A percentile compares a stretch with the other conserved stretches of the same genome.
Evolutionary conservation across 768 basidiomycete species (phyloP).

Genomic region (Mycena maculata): DNA sequence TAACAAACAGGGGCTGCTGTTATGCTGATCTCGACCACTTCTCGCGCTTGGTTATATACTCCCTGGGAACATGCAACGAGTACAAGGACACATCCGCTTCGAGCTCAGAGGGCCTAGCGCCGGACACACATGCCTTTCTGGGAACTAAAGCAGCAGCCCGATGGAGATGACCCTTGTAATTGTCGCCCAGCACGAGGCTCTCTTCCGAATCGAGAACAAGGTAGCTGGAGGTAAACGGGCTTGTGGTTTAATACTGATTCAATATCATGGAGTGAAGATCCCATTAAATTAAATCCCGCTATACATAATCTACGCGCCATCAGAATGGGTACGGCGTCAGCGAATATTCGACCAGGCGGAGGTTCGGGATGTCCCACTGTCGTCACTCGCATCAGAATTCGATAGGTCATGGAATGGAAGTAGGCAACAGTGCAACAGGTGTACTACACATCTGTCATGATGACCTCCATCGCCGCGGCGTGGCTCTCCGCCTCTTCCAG

Average conservation of each 20-base stretch:
- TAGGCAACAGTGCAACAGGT: neutral
- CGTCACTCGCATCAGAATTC: neutral
- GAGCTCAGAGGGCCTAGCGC: neutral
- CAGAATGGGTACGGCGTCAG: constrained; percentile 20
- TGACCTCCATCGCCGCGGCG: constrained; percentile 13
- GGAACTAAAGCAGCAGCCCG: neutral
- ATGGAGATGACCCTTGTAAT: constrained; percentile 26
- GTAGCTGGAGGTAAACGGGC: constrained; percentile 8
- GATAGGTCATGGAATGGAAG: no score
- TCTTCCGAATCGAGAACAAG: constrained; percentile 19
- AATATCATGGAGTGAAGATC: neutral
- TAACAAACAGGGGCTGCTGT: constrained; percentile 19
- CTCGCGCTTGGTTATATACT: constrained; percentile 29
- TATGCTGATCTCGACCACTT: constrained; percentile 19
- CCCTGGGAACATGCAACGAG: constrained; percentile 6
- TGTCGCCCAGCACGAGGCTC: constrained; percentile 23
- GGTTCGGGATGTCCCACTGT: constrained; percentile 27
- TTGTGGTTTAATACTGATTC: neutral
- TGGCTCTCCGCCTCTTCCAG: constrained; percentile 23
- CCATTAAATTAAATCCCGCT: neutral
- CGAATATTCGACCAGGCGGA: constrained; percentile 15
- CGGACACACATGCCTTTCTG: constrained; percentile 8
- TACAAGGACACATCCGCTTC: constrained; percentile 19
- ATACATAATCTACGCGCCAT: neutral
- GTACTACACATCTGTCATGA: constrained; percentile 24